phyloP scores from a whole-genome alignment of 73 alveolate genomes.

The Blepharisma japonicum region DNA sequence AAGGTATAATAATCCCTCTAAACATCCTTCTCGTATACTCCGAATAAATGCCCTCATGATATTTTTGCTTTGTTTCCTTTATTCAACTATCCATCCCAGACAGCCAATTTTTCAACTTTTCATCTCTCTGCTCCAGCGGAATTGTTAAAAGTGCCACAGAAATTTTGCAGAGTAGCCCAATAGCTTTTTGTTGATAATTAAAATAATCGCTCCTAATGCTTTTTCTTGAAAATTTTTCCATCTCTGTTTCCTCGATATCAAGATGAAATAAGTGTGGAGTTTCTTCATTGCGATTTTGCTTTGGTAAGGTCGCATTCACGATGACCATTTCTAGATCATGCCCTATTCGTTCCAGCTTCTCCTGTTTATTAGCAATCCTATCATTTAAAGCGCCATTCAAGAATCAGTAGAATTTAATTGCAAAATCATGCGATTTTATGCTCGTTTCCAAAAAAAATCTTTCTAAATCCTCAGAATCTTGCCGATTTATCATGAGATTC shows the following conservation, averaged over 20 bases:
- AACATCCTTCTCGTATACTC: conserved; percentile 13
- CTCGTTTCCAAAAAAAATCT: conserved; percentile 9
- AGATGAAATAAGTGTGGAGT: conserved; percentile 27
- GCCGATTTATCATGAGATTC: neutral
- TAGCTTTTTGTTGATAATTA: conserved; percentile 1
- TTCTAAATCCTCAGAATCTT: conserved; percentile 1
- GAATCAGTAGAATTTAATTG: neutral
- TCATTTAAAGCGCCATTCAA: neutral
- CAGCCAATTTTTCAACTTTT: conserved; percentile 3
- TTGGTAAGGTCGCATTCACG: conserved; percentile 28
- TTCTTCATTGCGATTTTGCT: neutral
- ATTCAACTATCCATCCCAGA: neutral
- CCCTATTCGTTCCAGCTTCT: neutral
- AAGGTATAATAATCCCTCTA: conserved; percentile 23
- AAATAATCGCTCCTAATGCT: neutral
- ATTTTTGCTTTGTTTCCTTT: neutral
- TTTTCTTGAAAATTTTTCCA: neutral
- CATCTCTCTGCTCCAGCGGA: conserved; percentile 1
- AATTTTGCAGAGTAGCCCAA: conserved; percentile 3
- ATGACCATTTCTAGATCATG: conserved; percentile 26
- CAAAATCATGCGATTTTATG: conserved; percentile 10
- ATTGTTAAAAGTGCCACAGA: neutral
- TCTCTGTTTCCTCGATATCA: neutral
- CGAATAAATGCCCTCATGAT: neutral
- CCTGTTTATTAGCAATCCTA: neutral